Evolutionary conservation across 345 rosid species (phyloP).

Genomic region (Heritiera littoralis): DNA sequence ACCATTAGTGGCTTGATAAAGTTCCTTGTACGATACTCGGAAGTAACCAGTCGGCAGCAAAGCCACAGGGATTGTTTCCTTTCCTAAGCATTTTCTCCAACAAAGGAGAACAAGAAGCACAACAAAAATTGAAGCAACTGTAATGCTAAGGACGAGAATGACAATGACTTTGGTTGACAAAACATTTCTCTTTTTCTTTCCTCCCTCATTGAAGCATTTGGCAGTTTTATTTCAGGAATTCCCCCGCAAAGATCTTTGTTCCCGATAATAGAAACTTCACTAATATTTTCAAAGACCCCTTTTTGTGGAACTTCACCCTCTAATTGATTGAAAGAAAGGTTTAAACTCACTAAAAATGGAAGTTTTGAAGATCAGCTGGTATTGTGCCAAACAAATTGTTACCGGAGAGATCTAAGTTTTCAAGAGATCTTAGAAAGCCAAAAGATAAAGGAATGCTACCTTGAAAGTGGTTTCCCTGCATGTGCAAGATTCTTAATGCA

Average conservation of each 20-base stretch:
- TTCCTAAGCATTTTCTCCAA: background rate
- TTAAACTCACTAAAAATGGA: background rate
- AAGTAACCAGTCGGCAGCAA: background rate
- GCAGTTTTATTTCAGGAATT: background rate
- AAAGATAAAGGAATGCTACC: conserved; percentile 38
- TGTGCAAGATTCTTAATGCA: conserved; percentile 4
- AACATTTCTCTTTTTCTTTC: background rate
- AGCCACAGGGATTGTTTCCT: background rate
- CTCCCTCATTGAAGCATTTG: background rate
- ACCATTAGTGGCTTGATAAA: conserved; percentile 26
- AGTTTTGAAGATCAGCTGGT: conserved; percentile 19
- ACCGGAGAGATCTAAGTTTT: conserved; percentile 34
- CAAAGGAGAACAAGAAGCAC: background rate
- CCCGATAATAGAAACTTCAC: conserved; percentile 27
- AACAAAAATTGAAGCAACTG: background rate
- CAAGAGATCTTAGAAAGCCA: conserved; percentile 24
- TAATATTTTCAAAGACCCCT: conserved; percentile 38
- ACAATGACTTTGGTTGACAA: background rate
- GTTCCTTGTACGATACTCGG: conserved; percentile 22
- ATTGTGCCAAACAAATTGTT: conserved; percentile 43
- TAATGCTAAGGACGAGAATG: background rate
- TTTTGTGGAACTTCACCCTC: conserved; percentile 39
- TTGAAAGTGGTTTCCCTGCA: conserved; percentile 25
- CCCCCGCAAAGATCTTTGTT: conserved; percentile 45
- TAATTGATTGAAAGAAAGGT: conserved; percentile 42